Evolutionary conservation across 306 rosid species (phyloP), one percentile per base, ranked within the genome.

Genomic region (Casuarina equisetifolia): DNA sequence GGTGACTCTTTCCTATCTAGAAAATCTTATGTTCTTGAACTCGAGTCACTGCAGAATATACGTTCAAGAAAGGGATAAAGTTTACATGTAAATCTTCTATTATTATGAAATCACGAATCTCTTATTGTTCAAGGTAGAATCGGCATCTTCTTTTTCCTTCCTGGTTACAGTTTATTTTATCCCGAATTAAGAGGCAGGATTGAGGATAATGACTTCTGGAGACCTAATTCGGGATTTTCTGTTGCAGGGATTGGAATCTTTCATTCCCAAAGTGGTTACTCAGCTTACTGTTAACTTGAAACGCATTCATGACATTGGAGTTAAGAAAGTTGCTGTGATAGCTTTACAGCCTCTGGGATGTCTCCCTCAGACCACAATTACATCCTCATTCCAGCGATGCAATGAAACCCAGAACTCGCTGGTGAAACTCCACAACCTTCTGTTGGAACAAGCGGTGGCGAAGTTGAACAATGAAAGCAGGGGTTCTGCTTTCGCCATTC

Each of bases 281-380:
- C 97, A 95, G 72, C 74, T 91, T 20, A 59, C 42, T 0, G 73
- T 16, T 17, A 78, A 92, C 79, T 32, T 91, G 81, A 81, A 82
- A 78, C 86, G 90, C 19, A 87, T 92, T 35, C 82, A 81, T 78
- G 86, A 46, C 44, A 25, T 90, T 75, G 99, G 99, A 81, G 89
- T 92, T 68, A 80, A 77, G 64, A 92, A 92, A 82, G 72, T 92
- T 4, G 89, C 86, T 6, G 89, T 92, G 79, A 66, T 78, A 9
- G 73, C 76, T 38, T 84, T 95, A 2, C 86, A 89, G 70, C 99
- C 99, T 16, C 48, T 92, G 64, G 97, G 97, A 42, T 95, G 99
- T 67, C 92, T 95, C 49, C 99, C 97, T 0, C 0, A 1, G 58
- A 35, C 40, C 57, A 92, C 97, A 17, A 76, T 55, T 1, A 4